These are phyloP conservation scores for Xylariaceae sp. DNA, from an alignment of 2,329 filamentous ascomycete species.

Conservation along the genomic window DNA sequence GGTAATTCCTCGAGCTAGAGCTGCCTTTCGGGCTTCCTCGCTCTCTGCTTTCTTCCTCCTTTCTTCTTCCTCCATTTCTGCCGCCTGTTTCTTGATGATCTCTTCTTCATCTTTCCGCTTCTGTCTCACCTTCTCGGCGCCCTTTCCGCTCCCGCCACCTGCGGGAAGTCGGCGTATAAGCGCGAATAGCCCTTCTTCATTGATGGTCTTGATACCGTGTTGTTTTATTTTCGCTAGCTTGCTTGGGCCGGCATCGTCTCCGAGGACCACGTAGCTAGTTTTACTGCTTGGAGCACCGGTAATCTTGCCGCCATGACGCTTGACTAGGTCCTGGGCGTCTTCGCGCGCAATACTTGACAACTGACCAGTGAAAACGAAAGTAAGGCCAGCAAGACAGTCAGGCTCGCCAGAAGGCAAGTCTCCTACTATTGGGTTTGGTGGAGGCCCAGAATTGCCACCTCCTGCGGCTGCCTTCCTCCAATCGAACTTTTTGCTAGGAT, in stretches of 20 bases:
- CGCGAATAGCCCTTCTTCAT: constrained; percentile 86
- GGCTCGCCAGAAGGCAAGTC: constrained; percentile 80
- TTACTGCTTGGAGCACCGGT: constrained; percentile 82
- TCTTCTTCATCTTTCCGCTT: constrained; percentile 83
- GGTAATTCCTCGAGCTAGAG: constrained; percentile 41
- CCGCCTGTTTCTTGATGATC: constrained; percentile 74
- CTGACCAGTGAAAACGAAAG: constrained; percentile 93
- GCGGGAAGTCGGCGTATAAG: constrained; percentile 77
- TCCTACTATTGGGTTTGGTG: constrained; percentile 57
- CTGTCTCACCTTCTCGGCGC: constrained; percentile 76
- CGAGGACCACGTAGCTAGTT: constrained; percentile 89
- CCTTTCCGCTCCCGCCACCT: constrained; percentile 82
- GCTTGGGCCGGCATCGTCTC: constrained; percentile 85
- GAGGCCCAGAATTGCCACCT: constrained; percentile 58
- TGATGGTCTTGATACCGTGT: constrained; percentile 80
- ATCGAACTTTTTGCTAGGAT: constrained; percentile 72
- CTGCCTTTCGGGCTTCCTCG: constrained; percentile 51
- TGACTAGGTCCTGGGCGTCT: constrained; percentile 80
- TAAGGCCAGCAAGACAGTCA: constrained; percentile 84
- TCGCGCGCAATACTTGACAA: constrained; percentile 76
- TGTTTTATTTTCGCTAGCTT: constrained; percentile 84
- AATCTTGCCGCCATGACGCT: constrained; percentile 90
- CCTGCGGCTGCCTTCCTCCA: constrained; percentile 60
- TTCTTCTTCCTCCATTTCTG: constrained; percentile 82
- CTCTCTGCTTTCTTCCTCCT: constrained; percentile 51